Evolutionary conservation across 441 rosid species (phyloP).

Genomic region (Aquilaria agallochum): DNA sequence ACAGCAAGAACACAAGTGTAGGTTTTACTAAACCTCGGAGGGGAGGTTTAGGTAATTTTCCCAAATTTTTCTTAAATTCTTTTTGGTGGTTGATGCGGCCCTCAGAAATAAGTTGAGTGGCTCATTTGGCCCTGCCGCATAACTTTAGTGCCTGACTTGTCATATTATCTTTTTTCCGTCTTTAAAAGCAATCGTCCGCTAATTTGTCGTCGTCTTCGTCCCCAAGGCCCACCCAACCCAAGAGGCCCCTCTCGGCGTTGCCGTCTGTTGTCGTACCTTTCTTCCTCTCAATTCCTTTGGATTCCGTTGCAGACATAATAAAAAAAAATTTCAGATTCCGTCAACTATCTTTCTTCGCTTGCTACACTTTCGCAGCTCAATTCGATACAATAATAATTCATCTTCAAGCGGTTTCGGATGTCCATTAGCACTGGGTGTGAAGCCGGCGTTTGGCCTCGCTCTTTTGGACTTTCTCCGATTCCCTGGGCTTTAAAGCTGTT

Average conservation of each 20-base stretch:
- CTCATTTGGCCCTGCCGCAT: too few relatives aligned
- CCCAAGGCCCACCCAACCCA: too few relatives aligned
- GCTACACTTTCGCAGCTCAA: constrained; percentile 11
- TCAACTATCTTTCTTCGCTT: not conserved
- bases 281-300: not conserved
- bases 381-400: not conserved
- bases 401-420: constrained; percentile 8
- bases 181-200: too few relatives aligned
- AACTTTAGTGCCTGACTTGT: too few relatives aligned
- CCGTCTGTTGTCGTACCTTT: constrained; percentile 3
- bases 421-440: constrained; percentile 19
- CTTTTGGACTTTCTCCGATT: constrained; percentile 21
- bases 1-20: too few relatives aligned
- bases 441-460: constrained; percentile 31
- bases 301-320: not conserved
- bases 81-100: too few relatives aligned
- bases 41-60: too few relatives aligned
- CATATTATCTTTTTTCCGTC: too few relatives aligned
- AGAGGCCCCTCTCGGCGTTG: not conserved
- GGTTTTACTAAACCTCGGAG: too few relatives aligned
- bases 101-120: too few relatives aligned
- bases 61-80: too few relatives aligned
- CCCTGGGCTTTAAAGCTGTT: constrained; percentile 8
- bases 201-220: constrained; percentile 4
- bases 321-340: constrained; percentile 13